phyloP scores from a whole-genome alignment of 768 basidiomycete genomes.

The Lactifluus piperatus region DNA sequence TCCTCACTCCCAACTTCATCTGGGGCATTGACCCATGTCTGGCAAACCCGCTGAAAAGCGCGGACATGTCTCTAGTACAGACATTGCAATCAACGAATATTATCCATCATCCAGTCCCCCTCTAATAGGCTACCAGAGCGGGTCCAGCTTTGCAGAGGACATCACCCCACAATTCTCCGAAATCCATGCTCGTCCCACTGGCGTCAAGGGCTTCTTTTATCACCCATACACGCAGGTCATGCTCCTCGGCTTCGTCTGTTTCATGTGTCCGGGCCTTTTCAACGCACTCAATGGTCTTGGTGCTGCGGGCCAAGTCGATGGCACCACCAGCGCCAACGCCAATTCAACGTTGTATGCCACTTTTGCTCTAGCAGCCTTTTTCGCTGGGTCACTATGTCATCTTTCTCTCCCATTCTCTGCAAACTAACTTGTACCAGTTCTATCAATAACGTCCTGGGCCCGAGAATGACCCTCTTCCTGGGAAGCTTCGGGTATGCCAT shows the following conservation, averaged over 20 bases:
- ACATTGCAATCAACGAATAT: neutral
- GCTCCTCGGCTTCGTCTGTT: constrained; percentile 63
- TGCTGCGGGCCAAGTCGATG: constrained; percentile 65
- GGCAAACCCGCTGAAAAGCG: constrained; percentile 2
- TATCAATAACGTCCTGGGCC: constrained; percentile 75
- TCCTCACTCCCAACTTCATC: neutral
- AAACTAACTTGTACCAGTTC: constrained; percentile 36
- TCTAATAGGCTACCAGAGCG: neutral
- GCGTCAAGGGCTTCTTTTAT: constrained; percentile 48
- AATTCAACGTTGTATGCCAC: constrained; percentile 60
- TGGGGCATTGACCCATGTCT: constrained; percentile 13
- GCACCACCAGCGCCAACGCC: constrained; percentile 58
- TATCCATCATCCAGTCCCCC: neutral
- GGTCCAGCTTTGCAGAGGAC: constrained; percentile 8
- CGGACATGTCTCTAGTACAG: neutral
- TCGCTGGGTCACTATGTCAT: constrained; percentile 48
- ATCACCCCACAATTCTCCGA: neutral
- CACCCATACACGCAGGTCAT: constrained; percentile 49
- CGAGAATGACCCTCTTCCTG: constrained; percentile 59
- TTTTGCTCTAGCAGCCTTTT: constrained; percentile 55
- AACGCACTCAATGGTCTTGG: constrained; percentile 77
- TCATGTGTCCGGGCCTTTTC: constrained; percentile 55
- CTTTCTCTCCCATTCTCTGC: neutral
- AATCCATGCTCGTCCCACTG: constrained; percentile 40
- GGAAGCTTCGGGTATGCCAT: constrained; percentile 72